phyloP scores from a whole-genome alignment of 2,329 filamentous ascomycete genomes.

The Trichoderma sp. region DNA sequence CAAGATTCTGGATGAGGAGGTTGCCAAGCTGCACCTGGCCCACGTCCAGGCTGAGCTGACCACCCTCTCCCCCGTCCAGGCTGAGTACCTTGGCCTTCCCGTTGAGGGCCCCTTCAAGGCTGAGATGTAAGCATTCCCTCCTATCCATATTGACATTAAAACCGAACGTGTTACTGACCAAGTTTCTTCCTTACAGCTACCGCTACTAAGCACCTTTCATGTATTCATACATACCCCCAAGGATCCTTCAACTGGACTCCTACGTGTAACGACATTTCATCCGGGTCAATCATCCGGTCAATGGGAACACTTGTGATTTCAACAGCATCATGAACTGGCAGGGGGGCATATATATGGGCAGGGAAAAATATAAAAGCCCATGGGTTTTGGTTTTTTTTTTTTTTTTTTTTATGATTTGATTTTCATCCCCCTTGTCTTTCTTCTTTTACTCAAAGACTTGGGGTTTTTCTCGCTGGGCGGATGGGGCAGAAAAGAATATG shows the following conservation, averaged over 20 bases:
- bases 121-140: constrained; percentile 69
- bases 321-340: constrained; percentile 46
- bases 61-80: constrained; percentile 79
- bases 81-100: constrained; percentile 88
- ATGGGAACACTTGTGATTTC: constrained; percentile 42
- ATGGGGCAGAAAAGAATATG: constrained; percentile 37
- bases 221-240: constrained; percentile 34
- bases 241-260: constrained; percentile 42
- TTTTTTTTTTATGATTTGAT: background rate
- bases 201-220: constrained; percentile 42
- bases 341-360: constrained; percentile 34
- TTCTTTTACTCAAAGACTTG: constrained; percentile 26
- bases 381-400: constrained; percentile 23
- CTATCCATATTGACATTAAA: background rate
- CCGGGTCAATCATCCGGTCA: constrained; percentile 32
- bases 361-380: constrained; percentile 30
- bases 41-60: constrained; percentile 95
- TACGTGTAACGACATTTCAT: constrained; percentile 37
- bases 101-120: constrained; percentile 92
- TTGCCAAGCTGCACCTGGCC: constrained; percentile 86
- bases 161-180: constrained; percentile 22
- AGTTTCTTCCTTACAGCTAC: constrained; percentile 33
- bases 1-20: constrained; percentile 99
- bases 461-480: constrained; percentile 31
- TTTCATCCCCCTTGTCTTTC: background rate